phyloP scores from a whole-genome alignment of 108 stramenopile species.

The Licmophora abbreviata region DNA sequence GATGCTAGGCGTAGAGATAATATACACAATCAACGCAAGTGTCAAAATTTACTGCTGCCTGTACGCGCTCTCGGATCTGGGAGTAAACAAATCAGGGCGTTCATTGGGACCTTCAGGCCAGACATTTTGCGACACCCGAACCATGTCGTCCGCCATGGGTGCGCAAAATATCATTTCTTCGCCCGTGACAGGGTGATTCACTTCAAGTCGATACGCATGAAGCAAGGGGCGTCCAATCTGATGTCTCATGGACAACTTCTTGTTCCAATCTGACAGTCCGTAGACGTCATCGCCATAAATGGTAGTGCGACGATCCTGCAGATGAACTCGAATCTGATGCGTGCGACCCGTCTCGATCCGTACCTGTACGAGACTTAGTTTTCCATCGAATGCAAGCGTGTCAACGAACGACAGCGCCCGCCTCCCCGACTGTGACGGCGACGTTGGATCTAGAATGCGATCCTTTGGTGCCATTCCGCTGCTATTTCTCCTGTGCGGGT shows the following conservation, averaged over 20 bases:
- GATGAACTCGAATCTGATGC: constrained; percentile 88
- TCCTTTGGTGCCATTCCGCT: constrained; percentile 25
- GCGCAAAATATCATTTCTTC: constrained; percentile 74
- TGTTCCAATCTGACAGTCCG: constrained; percentile 89
- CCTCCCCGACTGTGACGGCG: constrained; percentile 48
- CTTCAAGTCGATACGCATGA: constrained; percentile 79
- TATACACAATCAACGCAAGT: constrained; percentile 1
- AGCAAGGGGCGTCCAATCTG: constrained; percentile 82
- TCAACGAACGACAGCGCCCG: constrained; percentile 78
- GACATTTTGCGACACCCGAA: constrained; percentile 51
- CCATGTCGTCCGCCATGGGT: constrained; percentile 81
- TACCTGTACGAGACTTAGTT: constrained; percentile 81
- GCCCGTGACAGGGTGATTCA: constrained; percentile 85
- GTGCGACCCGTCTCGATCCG: constrained; percentile 92
- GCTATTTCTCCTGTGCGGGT: constrained; percentile 37
- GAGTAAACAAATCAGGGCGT: constrained; percentile 23
- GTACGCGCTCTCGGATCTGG: neutral
- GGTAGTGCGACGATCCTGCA: constrained; percentile 91
- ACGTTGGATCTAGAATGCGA: constrained; percentile 1
- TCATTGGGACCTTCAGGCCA: constrained; percentile 46
- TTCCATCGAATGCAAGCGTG: constrained; percentile 82
- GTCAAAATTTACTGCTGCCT: neutral
- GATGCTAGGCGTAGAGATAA: neutral
- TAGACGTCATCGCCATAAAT: constrained; percentile 95
- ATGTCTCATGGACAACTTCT: constrained; percentile 47